These are phyloP conservation scores for Aspergillus phoenicis DNA, from an alignment of 2,329 filamentous ascomycete genomes.

Conservation along the genomic window DNA sequence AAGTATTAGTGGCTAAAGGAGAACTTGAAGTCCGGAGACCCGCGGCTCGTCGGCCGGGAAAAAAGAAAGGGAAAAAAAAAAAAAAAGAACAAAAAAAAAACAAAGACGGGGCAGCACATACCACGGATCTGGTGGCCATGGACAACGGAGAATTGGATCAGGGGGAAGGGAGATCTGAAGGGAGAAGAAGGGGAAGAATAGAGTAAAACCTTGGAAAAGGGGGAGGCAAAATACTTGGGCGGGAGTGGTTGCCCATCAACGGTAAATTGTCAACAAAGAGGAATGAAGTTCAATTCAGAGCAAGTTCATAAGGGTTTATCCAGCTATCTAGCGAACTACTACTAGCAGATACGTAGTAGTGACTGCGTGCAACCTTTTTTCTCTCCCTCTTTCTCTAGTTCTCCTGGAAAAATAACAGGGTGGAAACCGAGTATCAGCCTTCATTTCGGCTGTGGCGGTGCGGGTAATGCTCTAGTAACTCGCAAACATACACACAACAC, in stretches of 20 bases:
- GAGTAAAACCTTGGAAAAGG: constrained; percentile 10
- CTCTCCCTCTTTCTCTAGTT: too few species aligned
- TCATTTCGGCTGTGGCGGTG: not conserved
- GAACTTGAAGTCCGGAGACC: not conserved
- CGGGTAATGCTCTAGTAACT: not conserved
- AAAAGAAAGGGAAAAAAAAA: not conserved
- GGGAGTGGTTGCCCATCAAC: not conserved
- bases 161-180: not conserved
- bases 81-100: not conserved
- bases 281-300: not conserved
- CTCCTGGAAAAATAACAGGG: too few species aligned
- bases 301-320: not conserved
- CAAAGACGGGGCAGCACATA: not conserved
- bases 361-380: too few species aligned
- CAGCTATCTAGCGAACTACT: too few species aligned
- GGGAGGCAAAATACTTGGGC: constrained; percentile 14
- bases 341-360: too few species aligned
- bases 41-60: not conserved
- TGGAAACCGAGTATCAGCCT: not conserved
- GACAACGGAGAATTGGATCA: not conserved
- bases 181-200: not conserved
- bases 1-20: not conserved
- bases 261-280: constrained; percentile 5
- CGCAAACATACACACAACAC: too few species aligned
- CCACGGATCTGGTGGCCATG: constrained; percentile 3